Percentiles rank a stretch among this genome's conserved stretches.
phyloP scores from a whole-genome alignment of 371 early-diverging fungal genomes.

The Amoeboradix gromovi region DNA sequence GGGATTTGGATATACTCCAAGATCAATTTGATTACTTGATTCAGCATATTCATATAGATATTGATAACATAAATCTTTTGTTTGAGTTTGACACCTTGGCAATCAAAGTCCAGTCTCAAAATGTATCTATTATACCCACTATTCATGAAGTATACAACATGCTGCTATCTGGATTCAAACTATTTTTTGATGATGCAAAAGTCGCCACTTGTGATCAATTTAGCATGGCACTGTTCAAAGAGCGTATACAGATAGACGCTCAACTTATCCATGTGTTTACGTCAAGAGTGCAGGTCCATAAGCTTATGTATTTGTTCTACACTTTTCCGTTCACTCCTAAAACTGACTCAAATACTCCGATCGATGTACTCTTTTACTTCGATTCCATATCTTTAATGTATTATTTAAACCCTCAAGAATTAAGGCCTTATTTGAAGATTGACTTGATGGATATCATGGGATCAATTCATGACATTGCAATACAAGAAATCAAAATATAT shows the following conservation, averaged over 20 bases:
- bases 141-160: background rate
- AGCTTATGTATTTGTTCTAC: background rate
- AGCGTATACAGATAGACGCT: background rate
- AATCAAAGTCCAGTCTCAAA: background rate
- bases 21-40: background rate
- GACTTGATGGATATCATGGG: background rate
- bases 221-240: background rate
- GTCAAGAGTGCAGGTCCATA: background rate
- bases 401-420: background rate
- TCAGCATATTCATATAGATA: background rate
- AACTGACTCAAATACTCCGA: background rate
- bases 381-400: background rate
- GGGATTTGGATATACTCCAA: background rate
- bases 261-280: background rate
- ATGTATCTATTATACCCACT: background rate
- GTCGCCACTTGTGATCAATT: background rate
- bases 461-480: background rate
- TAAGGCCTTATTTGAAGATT: background rate
- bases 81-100: background rate
- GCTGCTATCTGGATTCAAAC: background rate
- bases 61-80: background rate
- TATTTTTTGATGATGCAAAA: background rate
- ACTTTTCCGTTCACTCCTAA: background rate
- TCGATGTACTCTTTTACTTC: background rate
- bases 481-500: background rate